Base-by-base conservation (phyloP, 306 rosid species). In the Dicorynia guianensis region DNA sequence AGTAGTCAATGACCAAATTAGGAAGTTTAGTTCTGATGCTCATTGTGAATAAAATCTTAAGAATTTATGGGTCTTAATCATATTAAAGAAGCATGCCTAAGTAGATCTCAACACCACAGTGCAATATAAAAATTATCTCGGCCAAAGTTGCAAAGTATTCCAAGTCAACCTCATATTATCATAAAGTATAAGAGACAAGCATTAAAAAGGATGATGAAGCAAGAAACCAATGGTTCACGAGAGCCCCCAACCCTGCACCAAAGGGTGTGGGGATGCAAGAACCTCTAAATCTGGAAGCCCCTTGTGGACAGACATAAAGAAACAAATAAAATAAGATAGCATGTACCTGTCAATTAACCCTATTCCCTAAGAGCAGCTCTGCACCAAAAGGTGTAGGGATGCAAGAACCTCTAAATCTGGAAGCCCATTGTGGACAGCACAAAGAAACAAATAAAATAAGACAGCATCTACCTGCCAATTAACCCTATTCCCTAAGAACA, bases 121-220 rank as follows among this genome's bases (percentile, higher is more conserved):
- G 54, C 33, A 35, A 57, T 69, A 13, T 74, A 55, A 63, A 78
- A 74, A 48, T 25, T 20, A 53, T 70, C 33, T 69, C 30, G 30
- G 30, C 30, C 30, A 25, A 25, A 25, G 30, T 25, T 25, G 30
- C 30, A 25, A 25, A 1, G 30, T 25, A 25, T 25, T 25, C 30
- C 2, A 25, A 25, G 30, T 25, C 30, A 25, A 1, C 30, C 30
- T 25, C 34, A 57, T 25, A 71, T 12, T 13, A 43, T 34, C 54
- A 25, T 44, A 44, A 38, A 67, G 43, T 33, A 58, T 44, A 11
- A 54, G 8, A 71, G 30, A 17, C 11, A 18, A 39, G 53, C 39
- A 54, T 3, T 35, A 25, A 47, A 67, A 11, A 15, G 14, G 20
- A 0, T 5, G 43, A 34, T 38, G 33, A 12, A 30, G 8, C 10